A percentile compares a stretch with the other conserved stretches of the same genome.
These are phyloP conservation scores for Durotheca rogersii DNA, from an alignment of 495 filamentous ascomycete genomes.

Conservation along the genomic window DNA sequence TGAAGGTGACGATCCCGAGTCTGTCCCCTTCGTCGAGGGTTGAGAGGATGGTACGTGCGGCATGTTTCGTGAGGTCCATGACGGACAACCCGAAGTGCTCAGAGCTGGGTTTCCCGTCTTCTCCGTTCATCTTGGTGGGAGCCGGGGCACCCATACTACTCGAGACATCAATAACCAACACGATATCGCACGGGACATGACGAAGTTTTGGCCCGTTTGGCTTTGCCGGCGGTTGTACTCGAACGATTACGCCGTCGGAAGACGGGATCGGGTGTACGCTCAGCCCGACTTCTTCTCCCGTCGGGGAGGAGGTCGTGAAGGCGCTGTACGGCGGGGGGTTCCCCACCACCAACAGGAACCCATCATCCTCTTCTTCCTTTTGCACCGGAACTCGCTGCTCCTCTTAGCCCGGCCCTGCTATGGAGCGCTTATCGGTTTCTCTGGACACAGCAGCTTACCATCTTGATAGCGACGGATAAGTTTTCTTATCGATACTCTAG, in stretches of 20 bases:
- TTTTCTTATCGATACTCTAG: not conserved
- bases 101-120: conserved; percentile 5
- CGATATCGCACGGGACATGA: conserved; percentile 48
- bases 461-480: not conserved
- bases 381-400: not conserved
- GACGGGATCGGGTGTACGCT: conserved; percentile 37
- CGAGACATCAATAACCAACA: conserved; percentile 50
- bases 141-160: conserved; percentile 43
- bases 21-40: conserved; percentile 43
- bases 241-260: conserved; percentile 39
- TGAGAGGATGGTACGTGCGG: conserved; percentile 46
- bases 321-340: not conserved
- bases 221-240: conserved; percentile 37
- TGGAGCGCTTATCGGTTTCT: no score
- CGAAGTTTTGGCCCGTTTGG: conserved; percentile 19
- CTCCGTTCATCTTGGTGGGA: conserved; percentile 31
- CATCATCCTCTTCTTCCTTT: not conserved
- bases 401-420: no score
- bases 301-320: not conserved
- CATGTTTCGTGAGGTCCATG: conserved; percentile 49
- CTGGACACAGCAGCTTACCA: conserved; percentile 13
- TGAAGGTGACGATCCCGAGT: conserved; percentile 50
- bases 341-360: not conserved
- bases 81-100: conserved; percentile 43
- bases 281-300: not conserved